Evolutionary conservation across 805 yeast genomes (phyloP), one percentile per base, ranked within the genome.

Genomic region (Zygoascus bituminiphila): DNA sequence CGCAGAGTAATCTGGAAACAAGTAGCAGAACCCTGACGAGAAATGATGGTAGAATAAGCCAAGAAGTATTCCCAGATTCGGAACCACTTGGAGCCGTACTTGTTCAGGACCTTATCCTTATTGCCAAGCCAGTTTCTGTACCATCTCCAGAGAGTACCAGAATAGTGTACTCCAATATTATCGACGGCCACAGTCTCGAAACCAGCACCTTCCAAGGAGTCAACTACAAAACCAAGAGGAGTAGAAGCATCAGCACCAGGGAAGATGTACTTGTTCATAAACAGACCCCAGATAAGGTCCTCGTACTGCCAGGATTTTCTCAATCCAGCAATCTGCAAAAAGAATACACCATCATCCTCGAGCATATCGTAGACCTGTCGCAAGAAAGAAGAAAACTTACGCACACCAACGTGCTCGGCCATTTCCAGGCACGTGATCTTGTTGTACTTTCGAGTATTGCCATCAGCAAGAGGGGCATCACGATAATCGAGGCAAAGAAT

Each of bases 181-280:
- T 88, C 96, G 51, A 85, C 69, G 39, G 83, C 73, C 46, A 81
- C 88, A 57, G 86, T 78, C 72, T 88, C 96, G 63, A 88, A 88
- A 2, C 95, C 95, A 50, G 83, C 79, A 36, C 79, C 81, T 72
- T 88, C 96, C 63, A 88, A 77, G 53, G 77, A 72, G 54, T 83
- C 77, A 52, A 81, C 73, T 54, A 87, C 91, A 62, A 85, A 88
- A 51, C 87, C 87, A 58, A 88, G 76, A 35, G 96, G 96, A 49
- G 96, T 88, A 5, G 95, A 86, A 43, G 96, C 96, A 71, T 88
- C 96, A 46, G 96, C 96, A 69, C 96, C 96, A 40, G 96, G 96
- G 87, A 88, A 88, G 64, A 88, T 83, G 70, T 86, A 88, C 74
- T 86, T 88, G 79, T 88, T 88, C 96, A 88, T 88, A 70, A 88